Evolutionary conservation across 768 basidiomycete species (phyloP), one percentile per base, ranked within the genome.

Genomic region (Trichaptum fuscoviolaceum): DNA sequence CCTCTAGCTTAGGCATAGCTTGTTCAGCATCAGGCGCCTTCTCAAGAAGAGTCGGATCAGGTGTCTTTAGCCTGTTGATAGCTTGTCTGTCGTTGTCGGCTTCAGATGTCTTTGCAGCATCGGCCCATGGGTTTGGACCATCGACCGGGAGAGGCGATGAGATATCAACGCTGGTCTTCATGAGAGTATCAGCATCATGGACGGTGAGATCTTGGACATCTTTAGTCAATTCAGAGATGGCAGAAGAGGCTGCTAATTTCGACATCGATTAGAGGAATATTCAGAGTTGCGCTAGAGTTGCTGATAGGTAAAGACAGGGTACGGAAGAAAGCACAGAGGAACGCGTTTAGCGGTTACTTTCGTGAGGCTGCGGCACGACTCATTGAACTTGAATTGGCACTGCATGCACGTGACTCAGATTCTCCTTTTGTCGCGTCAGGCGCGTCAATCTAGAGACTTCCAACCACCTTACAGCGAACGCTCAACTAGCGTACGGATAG

Each of bases 1-100:
- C 27, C 2, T 52, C 42, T 2, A 8, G 63, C 23, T 57, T 69
- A 35, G 61, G 63, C 62, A 35, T 65, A n/a, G 58, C 64, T 67
- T 24, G 72, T 52, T 70, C 72, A 18, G 76, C 72, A 62, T 77
- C 74, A 58, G 67, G 30, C 17, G 66, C 70, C 0, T 58, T 25
- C 2, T 64, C 66, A 5, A 35, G 35, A n/a, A 25, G 17, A 17
- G 63, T 17, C 2, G 63, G 17, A 24, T 65, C 52, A n/a, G 64
- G 25, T 25, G 69, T 66, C 58, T 65, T 70, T 25, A 67, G 67
- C 24, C 64, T 65, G 17, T 62, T 63, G 27, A 69, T 67, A 26
- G 68, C 17, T 20, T 52, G 42, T 12, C 42, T 52, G 20, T 3
- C 42, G 20, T 12, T 12, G 5, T 52, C 42, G 57, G 68, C 66